Percentiles rank a stretch among this genome's conserved stretches.
Evolutionary conservation across 192 early-diverging fungal species (phyloP).

Genomic region (Umbelopsis vinacea): DNA sequence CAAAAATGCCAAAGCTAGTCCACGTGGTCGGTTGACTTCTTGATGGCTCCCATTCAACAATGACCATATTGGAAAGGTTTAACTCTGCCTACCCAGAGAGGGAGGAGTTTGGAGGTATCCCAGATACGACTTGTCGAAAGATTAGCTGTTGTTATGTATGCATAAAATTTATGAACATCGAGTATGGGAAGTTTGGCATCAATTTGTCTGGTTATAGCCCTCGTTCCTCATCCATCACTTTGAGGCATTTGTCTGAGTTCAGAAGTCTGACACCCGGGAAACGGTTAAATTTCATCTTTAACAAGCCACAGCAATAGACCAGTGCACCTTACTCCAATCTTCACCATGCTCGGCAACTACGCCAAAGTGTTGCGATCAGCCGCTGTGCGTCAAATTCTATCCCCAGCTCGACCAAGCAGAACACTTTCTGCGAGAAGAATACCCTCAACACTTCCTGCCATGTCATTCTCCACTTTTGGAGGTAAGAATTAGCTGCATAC

Average conservation of each 20-base stretch:
- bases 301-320: slow-evolving; percentile 1
- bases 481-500: not conserved
- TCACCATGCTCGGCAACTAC: slow-evolving; percentile 14
- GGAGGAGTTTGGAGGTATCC: no score
- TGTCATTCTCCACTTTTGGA: slow-evolving; percentile 11
- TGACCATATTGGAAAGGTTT: no score
- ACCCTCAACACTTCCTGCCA: not conserved
- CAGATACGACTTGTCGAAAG: no score
- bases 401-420: not conserved
- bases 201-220: no score
- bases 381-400: not conserved
- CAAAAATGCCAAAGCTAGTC: no score
- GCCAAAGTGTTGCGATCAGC: not conserved
- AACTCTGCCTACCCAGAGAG: no score
- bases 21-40: no score
- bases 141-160: no score
- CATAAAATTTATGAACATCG: no score
- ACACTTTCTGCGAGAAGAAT: not conserved
- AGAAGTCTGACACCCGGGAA: not conserved
- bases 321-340: not conserved
- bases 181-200: no score
- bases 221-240: no score
- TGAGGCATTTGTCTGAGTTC: not conserved
- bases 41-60: no score
- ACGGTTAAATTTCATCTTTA: not conserved